Base-by-base conservation (phyloP, 2,329 filamentous ascomycete species). In the Fonsecaea pedrosoi region DNA sequence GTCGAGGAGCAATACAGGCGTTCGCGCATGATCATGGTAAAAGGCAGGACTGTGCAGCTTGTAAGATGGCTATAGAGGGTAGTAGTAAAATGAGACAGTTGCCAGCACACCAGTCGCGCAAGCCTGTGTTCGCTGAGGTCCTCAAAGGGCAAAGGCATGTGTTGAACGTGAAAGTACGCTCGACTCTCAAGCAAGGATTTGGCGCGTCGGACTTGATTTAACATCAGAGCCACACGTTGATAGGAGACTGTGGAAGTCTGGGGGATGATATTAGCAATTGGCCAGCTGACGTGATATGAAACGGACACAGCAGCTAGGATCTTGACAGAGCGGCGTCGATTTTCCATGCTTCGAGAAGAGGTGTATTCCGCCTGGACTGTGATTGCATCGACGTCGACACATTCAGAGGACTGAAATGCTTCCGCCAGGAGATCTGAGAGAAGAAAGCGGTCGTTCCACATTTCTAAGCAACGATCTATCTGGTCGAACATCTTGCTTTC, bases 391-490 rank as follows among this genome's bases (percentile, higher is more conserved):
- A 83, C 72, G 62, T 92, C 86, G 1, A 91, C 77, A 1, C 80
- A 79, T 0, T 78, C 71, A 1, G 86, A 73, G 0, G 74, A 75
- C 4, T 81, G 83, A 75, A 92, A 93, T 0, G 90, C 88, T 64
- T 89, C 89, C 65, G 92, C 90, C 0, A 90, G 89, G 1, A 92
- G 79, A 71, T 94, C 92, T 0, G 91, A 95, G 34, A 97, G 81
- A 0, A 90, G 84, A 74, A 94, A 96, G 21, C 89, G 87, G 76
- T 97, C 92, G 68, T 90, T 89, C 94, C 93, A 97, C 40, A 78
- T 78, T 74, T 77, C 75, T 80, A 83, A 78, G 12, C 80, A 79
- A 57, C 77, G 82, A 71, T 95, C 91, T 54, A 97, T 85, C 57
- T 90, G 88, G 63, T 89, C 86, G 74, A 97, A 97, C 1, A 97